Percentiles rank a stretch among this genome's conserved stretches.
Conservation (phyloP, 176 grass and related monocot genomes). For the Oryza nivara region DNA sequence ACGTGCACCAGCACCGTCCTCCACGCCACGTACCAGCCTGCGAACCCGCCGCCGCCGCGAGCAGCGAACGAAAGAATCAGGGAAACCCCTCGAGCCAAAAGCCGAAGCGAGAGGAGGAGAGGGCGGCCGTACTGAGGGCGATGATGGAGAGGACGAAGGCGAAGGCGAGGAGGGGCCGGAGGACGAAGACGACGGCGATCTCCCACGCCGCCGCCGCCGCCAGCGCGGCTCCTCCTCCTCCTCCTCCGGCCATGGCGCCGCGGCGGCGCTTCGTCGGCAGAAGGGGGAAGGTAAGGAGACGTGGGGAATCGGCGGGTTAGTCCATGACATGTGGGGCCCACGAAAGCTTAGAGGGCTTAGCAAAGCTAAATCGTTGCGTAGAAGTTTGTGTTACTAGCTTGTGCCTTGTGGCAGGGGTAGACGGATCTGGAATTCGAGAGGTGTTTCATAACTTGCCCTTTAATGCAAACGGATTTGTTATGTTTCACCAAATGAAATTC, state of each 20-base stretch:
- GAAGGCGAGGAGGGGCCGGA: constrained; percentile 78
- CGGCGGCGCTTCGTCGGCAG: neutral
- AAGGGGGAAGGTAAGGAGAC: neutral
- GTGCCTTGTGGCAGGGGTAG: neutral
- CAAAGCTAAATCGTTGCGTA: neutral
- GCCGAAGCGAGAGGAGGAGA: neutral
- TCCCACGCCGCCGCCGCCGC: constrained; percentile 43
- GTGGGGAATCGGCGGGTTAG: neutral
- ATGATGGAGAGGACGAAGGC: constrained; percentile 74
- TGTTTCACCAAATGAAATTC: too few species aligned
- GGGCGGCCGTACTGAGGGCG: constrained; percentile 56
- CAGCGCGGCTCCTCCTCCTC: constrained; percentile 18
- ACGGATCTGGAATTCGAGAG: neutral
- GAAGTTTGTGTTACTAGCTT: neutral
- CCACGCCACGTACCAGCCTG: constrained; percentile 98
- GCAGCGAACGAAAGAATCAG: constrained; percentile 5
- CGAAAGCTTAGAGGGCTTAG: neutral
- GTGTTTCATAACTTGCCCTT: too few species aligned
- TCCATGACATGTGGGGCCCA: constrained; percentile 33
- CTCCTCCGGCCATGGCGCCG: constrained; percentile 35
- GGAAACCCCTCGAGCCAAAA: neutral
- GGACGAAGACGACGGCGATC: constrained; percentile 50
- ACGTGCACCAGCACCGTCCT: constrained; percentile 94
- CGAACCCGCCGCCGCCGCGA: neutral
- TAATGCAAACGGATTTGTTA: too few species aligned